Conservation (phyloP, 441 rosid genomes). For the Metrosideros polymorpha region DNA sequence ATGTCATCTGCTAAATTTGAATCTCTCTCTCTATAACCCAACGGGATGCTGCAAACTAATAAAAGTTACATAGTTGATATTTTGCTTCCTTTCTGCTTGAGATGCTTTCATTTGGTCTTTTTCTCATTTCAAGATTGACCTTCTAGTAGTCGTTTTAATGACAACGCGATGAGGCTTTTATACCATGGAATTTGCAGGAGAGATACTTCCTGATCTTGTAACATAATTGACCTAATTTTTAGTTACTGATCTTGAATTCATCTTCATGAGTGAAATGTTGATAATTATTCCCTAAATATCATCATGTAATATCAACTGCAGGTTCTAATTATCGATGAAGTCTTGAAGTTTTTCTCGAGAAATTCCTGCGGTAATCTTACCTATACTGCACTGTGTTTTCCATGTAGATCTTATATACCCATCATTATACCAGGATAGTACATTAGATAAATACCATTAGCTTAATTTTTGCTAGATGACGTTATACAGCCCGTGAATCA, state of each 20-base stretch:
- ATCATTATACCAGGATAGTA: background rate
- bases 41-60: background rate
- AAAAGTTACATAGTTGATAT: background rate
- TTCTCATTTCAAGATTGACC: background rate
- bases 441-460: background rate
- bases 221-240: background rate
- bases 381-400: background rate
- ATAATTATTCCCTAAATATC: background rate
- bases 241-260: background rate
- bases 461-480: background rate
- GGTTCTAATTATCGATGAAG: slow-evolving; percentile 93
- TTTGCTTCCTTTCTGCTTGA: background rate
- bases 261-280: background rate
- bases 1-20: background rate
- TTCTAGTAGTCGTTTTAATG: background rate
- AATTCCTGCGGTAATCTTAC: slow-evolving; percentile 41
- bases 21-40: background rate
- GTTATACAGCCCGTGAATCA: background rate
- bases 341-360: slow-evolving; percentile 91
- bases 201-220: background rate
- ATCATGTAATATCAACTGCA: slow-evolving; percentile 12
- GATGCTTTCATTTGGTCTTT: background rate
- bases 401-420: background rate
- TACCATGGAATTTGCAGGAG: background rate
- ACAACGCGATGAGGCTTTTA: background rate